Conservation (phyloP, 208 protist species). For the Trypanosoma lewisi region DNA sequence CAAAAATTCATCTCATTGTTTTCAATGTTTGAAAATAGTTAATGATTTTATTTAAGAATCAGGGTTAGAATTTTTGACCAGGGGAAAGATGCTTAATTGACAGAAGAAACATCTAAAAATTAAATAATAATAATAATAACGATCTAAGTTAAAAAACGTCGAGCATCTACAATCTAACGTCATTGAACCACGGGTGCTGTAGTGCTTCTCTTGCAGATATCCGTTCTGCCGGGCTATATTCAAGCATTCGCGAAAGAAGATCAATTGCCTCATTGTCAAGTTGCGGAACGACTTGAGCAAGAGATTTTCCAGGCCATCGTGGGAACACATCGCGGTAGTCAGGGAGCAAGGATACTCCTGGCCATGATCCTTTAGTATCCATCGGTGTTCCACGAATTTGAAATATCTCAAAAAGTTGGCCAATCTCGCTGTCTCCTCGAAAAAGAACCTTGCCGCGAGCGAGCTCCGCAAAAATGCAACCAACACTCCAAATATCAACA, state of each 20-base stretch:
- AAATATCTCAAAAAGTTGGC: constrained; percentile 99
- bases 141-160: constrained; percentile 9
- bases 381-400: constrained; percentile 95
- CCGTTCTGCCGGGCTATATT: constrained; percentile 84
- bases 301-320: constrained; percentile 81
- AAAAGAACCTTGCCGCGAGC: constrained; percentile 94
- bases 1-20: neutral
- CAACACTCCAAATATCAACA: constrained; percentile 99
- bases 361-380: constrained; percentile 94
- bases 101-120: constrained; percentile 17
- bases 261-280: constrained; percentile 82
- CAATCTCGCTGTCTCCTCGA: constrained; percentile 97
- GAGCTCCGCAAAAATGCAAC: constrained; percentile 99
- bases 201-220: constrained; percentile 90
- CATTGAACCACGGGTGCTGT: constrained; percentile 90
- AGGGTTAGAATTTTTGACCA: no score
- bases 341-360: constrained; percentile 96
- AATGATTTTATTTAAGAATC: no score
- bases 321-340: constrained; percentile 97
- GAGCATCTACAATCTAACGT: constrained; percentile 48
- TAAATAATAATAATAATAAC: neutral
- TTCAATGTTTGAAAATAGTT: neutral
- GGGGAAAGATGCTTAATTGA: neutral
- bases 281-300: constrained; percentile 64
- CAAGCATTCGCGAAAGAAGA: constrained; percentile 88